Evolutionary conservation across 257 asterid genomes (phyloP), one percentile per base, ranked within the genome.

Genomic region (Gentiana dahurica): DNA sequence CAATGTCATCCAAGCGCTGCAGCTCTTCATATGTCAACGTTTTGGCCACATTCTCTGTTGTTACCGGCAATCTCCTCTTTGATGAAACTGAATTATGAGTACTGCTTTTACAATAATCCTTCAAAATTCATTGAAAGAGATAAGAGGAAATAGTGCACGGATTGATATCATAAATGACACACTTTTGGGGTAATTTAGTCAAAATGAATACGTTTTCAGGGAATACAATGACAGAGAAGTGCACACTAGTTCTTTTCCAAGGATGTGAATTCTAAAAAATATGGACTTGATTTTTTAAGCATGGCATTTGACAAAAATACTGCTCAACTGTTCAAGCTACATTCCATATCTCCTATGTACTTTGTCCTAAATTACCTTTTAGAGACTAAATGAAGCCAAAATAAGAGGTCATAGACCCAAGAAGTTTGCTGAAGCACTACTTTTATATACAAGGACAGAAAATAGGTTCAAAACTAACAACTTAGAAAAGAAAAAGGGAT

Each of bases 1-100:
- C 93, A 61, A 77, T 54, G 66, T 83, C 78, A 67, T 92, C 97
- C 73, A 92, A 67, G 63, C 66, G 66, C 67, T 83, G 90, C 78
- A 92, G 75, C 78, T 85, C 95, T 49, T 75, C 85, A 62, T 78
- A 81, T 6, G 81, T 71, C 64, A 85, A 79, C 64, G 79, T 79
- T 68, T 61, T 71, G 32, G 63, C 68, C 49, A 59, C 61, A 55
- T 56, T 71, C 57, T 62, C 70, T 51, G 59, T 49, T 34, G 75
- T 39, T 47, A 39, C 65, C 46, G 75, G 61, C 60, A 56, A 51
- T 57, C 57, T 59, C 53, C 65, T 77, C 45, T 89, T 75, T 60
- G 91, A 66, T 69, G 54, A 61, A 51, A 86, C 73, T 70, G 64
- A 49, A 56, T 66, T 79, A 55, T 76, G 73, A 53, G 81, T 63